Conservation (phyloP, 73 alveolate species). For the Paramecium pentaurelia region DNA sequence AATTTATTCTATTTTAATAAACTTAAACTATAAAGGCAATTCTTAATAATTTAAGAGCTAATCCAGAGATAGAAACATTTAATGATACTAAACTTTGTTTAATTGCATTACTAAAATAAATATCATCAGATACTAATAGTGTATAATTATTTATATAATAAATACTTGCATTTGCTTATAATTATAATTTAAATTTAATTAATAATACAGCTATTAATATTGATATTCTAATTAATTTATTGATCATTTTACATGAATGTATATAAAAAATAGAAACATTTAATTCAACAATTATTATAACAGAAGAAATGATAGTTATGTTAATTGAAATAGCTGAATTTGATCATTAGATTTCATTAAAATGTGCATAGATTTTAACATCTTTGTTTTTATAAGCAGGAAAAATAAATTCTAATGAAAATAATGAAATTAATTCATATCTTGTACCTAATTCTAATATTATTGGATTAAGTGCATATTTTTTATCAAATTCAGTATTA, state of each 20-base stretch:
- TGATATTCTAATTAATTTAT: not conserved
- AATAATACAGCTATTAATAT: not conserved
- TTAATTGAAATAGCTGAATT: not conserved
- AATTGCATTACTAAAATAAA: not conserved
- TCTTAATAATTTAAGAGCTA: not conserved
- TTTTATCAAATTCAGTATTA: not conserved
- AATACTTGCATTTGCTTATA: not conserved
- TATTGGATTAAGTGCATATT: not conserved
- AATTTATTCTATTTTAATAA: not conserved
- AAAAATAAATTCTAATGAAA: not conserved
- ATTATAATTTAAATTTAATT: not conserved
- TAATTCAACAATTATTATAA: not conserved
- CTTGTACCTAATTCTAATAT: not conserved
- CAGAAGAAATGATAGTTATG: constrained; percentile 8
- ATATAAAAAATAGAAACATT: not conserved
- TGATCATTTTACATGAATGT: not conserved
- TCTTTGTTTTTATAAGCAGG: not conserved
- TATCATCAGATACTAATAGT: not conserved
- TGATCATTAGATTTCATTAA: not conserved
- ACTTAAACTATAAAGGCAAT: not conserved
- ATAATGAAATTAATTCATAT: not conserved
- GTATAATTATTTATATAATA: not conserved
- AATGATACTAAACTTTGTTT: not conserved
- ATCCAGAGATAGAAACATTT: not conserved
- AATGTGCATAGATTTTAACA: constrained; percentile 6